Evolutionary conservation across 192 early-diverging fungal species (phyloP).

Genomic region (Coemansia umbellata): DNA sequence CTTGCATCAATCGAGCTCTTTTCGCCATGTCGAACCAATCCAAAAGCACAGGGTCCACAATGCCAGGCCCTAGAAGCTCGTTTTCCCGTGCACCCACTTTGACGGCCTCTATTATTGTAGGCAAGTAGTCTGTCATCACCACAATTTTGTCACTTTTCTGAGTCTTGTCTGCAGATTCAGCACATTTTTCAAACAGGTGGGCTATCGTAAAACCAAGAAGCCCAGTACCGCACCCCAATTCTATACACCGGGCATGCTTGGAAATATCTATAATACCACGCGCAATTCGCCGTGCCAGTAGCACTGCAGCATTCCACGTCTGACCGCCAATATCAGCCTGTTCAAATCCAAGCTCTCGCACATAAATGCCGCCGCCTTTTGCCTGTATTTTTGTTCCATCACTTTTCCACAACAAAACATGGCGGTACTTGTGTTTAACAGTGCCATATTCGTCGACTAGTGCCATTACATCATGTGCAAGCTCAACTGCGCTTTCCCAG

Average conservation of each 20-base stretch:
- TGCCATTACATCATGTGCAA: neutral
- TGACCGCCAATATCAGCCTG: slow-evolving; percentile 18
- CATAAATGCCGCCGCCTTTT: neutral
- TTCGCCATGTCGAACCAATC: slow-evolving; percentile 18
- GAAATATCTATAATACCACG: slow-evolving; percentile 4
- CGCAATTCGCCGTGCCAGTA: slow-evolving; percentile 13
- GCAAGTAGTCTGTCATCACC: slow-evolving; percentile 20
- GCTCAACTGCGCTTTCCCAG: neutral
- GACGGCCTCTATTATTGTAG: slow-evolving; percentile 8
- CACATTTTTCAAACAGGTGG: neutral
- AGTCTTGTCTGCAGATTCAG: neutral
- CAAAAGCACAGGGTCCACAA: neutral
- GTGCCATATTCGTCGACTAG: neutral
- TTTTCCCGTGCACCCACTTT: slow-evolving; percentile 1
- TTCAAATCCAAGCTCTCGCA: slow-evolving; percentile 17
- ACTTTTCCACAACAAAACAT: neutral
- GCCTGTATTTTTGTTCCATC: neutral
- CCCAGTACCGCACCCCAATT: slow-evolving; percentile 20
- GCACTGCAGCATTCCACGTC: slow-evolving; percentile 12
- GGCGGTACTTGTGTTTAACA: neutral
- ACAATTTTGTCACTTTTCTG: neutral
- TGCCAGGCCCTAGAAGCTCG: slow-evolving; percentile 2
- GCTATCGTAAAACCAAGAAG: slow-evolving; percentile 8
- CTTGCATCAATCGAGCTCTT: neutral
- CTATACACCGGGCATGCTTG: neutral